Conservation (phyloP, 441 rosid species). For the Jatropha podagrica region DNA sequence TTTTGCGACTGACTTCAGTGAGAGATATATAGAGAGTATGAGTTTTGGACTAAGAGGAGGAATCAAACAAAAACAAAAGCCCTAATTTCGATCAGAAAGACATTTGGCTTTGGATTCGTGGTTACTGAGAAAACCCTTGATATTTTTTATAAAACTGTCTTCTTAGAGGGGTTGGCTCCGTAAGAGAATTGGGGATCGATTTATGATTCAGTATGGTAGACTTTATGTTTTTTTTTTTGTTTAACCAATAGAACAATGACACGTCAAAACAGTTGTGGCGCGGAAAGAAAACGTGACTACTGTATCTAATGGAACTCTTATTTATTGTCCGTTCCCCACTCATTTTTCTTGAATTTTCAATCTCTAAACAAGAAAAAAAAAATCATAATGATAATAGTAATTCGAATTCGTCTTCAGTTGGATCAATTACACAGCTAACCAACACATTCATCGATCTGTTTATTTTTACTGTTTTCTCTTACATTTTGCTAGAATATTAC, state of each 20-base stretch:
- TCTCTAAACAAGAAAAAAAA: too few species aligned
- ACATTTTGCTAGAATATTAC: too few species aligned
- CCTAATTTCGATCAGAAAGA: background rate
- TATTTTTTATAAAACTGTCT: background rate
- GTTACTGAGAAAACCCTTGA: background rate
- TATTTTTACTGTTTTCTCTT: background rate
- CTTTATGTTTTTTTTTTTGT: background rate
- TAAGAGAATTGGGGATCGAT: background rate
- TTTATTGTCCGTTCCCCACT: too few species aligned
- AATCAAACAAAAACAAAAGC: background rate
- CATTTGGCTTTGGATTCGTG: background rate
- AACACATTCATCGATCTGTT: background rate
- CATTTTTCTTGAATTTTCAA: too few species aligned
- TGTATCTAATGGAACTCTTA: too few species aligned
- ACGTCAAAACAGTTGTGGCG: background rate
- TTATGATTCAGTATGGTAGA: background rate
- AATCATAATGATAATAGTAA: too few species aligned
- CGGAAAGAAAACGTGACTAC: too few species aligned
- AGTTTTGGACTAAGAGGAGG: background rate
- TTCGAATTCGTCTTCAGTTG: too few species aligned
- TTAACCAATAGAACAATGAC: background rate
- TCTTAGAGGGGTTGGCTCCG: background rate
- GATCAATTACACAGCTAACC: too few species aligned
- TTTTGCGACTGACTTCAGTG: background rate
- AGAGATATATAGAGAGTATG: background rate